phyloP scores from a whole-genome alignment of 352 stramenopile species.

The Phytophthora kernoviae region DNA sequence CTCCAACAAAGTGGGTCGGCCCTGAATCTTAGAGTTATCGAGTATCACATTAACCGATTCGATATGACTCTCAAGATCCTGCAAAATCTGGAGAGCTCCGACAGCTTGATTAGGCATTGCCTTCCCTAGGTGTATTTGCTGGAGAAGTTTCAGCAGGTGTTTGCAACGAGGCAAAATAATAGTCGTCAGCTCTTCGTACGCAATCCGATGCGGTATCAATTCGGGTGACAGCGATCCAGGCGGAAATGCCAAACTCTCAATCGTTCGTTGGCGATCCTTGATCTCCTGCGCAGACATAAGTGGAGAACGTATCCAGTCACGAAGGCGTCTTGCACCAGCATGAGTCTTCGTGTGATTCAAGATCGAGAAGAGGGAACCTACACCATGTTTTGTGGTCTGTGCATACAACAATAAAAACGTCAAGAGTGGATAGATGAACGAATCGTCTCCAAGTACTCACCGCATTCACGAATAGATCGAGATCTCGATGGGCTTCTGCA shows the following conservation, averaged over 20 bases:
- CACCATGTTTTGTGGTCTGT: slow-evolving; percentile 29
- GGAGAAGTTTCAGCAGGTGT: slow-evolving; percentile 26
- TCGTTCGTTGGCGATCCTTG: slow-evolving; percentile 28
- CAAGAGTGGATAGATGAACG: neutral
- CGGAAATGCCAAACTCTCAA: slow-evolving; percentile 27
- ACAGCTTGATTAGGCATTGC: slow-evolving; percentile 23
- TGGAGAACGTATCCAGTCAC: slow-evolving; percentile 36
- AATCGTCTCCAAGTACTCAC: slow-evolving; percentile 12
- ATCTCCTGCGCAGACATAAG: slow-evolving; percentile 24
- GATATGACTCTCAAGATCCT: slow-evolving; percentile 22
- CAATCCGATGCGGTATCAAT: slow-evolving; percentile 28
- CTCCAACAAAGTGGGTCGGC: slow-evolving; percentile 8
- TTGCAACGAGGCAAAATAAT: slow-evolving; percentile 27
- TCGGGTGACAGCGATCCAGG: slow-evolving; percentile 8
- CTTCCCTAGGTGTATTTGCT: slow-evolving; percentile 36
- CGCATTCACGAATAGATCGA: slow-evolving; percentile 50
- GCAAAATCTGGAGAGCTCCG: slow-evolving; percentile 23
- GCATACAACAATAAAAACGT: neutral
- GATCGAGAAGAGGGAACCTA: slow-evolving; percentile 40
- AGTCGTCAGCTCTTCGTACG: slow-evolving; percentile 39
- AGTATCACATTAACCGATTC: slow-evolving; percentile 12
- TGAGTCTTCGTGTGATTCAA: slow-evolving; percentile 43
- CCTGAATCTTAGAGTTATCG: neutral
- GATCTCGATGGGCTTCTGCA: slow-evolving; percentile 31
- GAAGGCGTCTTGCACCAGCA: slow-evolving; percentile 32